Evolutionary conservation across 768 basidiomycete species (phyloP), one percentile per base, ranked within the genome.

Genomic region (Podaxis sp.): DNA sequence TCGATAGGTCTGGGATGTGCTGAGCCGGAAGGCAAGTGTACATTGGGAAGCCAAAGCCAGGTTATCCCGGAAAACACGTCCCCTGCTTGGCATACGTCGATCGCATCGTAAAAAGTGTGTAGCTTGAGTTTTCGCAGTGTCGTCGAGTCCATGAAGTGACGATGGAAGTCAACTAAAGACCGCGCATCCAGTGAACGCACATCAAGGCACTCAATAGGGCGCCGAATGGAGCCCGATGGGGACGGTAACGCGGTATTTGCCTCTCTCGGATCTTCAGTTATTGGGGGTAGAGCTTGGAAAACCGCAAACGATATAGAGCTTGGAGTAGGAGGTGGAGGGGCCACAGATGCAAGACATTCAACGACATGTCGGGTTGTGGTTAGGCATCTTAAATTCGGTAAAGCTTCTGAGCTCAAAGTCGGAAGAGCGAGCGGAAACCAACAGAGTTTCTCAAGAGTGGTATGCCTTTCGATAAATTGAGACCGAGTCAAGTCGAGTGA

Each of bases 391-490:
- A 83, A 70, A 53, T 74, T 75, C 5, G 81, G 81, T 3, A 84
- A 74, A 8, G 67, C 63, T n/a, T 73, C 73, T 0, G 74, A 69
- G 1, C 75, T 66, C 12, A 81, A 63, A 15, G 64, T 58, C n/a
- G 77, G 68, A 19, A 68, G 70, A 25, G 73, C 73, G 1, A 79
- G 68, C 2, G 82, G 80, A n/a, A 71, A 74, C 81, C 82, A 84
- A 29, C 69, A 70, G 3, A 84, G 75, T 15, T 79, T 78, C 63
- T 82, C 79, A 47, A 84, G 73, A 1, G 73, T 73, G 2, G 80
- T 76, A 64, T 83, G 80, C n/a, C 72, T 74, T 58, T 77, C 70
- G 11, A 84, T 70, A 64, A 84, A 84, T 24, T 64, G 67, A 46
- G 72, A 68, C 12, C 75, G 73, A 49, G 76, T 73, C 13, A 72